These are phyloP conservation scores for Podospora australis DNA, from an alignment of 495 filamentous ascomycete genomes.

Conservation along the genomic window DNA sequence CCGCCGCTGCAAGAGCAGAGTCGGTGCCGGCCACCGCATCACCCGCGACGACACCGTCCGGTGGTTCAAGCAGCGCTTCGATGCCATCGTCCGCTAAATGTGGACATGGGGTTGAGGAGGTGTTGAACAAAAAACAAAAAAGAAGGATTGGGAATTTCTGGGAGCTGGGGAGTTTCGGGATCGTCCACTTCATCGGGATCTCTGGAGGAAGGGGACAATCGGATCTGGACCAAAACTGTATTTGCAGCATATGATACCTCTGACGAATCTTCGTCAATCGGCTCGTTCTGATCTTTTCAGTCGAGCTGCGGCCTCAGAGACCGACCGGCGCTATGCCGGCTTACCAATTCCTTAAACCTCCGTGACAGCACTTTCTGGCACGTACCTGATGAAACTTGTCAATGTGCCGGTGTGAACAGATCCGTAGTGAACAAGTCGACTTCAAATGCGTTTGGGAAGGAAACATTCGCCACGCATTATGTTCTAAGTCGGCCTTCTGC, in stretches of 20 bases:
- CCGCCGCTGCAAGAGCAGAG: constrained; percentile 74
- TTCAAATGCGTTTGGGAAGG: too few species aligned
- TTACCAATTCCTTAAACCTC: constrained; percentile 29
- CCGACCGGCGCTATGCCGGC: constrained; percentile 57
- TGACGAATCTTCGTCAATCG: constrained; percentile 31
- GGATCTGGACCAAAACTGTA: constrained; percentile 20
- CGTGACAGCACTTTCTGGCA: constrained; percentile 8
- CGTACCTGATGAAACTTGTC: too few species aligned
- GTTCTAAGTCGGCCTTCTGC: too few species aligned
- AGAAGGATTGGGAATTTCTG: constrained; percentile 24
- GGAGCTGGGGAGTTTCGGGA: constrained; percentile 19
- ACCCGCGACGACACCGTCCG: constrained; percentile 88
- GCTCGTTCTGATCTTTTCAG: constrained; percentile 37
- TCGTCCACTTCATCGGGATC: constrained; percentile 13
- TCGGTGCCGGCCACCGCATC: constrained; percentile 89
- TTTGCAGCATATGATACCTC: constrained; percentile 16
- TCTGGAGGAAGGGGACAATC: constrained; percentile 18
- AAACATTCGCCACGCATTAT: too few species aligned
- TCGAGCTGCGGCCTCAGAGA: constrained; percentile 56
- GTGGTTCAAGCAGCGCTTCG: constrained; percentile 99
- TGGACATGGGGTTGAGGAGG: constrained; percentile 18
- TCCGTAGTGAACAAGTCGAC: too few species aligned
- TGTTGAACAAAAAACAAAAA: constrained; percentile 25
- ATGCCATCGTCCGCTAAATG: constrained; percentile 88
- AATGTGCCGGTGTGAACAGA: too few species aligned